phyloP scores from a whole-genome alignment of 2,329 filamentous ascomycete genomes.

The Penicillium digitatum region DNA sequence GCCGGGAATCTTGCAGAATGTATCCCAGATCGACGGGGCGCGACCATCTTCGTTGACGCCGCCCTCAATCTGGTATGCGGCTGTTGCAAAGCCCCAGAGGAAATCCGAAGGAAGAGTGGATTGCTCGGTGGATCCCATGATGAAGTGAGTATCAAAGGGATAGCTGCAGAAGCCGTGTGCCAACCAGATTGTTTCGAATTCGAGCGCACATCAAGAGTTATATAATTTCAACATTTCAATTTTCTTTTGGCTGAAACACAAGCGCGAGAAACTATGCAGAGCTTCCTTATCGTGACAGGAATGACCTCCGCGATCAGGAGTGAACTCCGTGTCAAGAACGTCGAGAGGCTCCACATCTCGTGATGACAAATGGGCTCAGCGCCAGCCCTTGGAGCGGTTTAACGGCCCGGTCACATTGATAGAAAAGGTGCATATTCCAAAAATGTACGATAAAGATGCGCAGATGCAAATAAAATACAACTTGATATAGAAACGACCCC shows the following conservation, averaged over 20 bases:
- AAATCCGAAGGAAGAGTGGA: constrained; percentile 62
- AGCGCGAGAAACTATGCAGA: constrained; percentile 3
- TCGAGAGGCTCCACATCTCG: constrained; percentile 13
- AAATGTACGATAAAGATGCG: not conserved
- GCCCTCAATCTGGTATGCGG: constrained; percentile 84
- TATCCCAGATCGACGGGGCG: constrained; percentile 82
- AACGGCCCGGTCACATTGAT: constrained; percentile 13
- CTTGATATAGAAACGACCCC: constrained; percentile 4
- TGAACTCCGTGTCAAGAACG: constrained; percentile 19
- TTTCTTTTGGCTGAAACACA: not conserved
- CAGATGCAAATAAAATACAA: constrained; percentile 1
- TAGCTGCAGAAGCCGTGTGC: not conserved
- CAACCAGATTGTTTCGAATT: not conserved
- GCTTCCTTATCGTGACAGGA: constrained; percentile 27
- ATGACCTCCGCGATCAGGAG: constrained; percentile 24
- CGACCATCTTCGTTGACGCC: constrained; percentile 70
- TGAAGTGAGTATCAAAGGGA: constrained; percentile 1
- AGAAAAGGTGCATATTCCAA: not conserved
- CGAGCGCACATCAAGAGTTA: constrained; percentile 8
- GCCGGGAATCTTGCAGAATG: constrained; percentile 74
- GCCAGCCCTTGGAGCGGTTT: not conserved
- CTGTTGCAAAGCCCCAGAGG: constrained; percentile 76
- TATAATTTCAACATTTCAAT: not conserved
- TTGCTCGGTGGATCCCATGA: constrained; percentile 27
- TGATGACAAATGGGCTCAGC: constrained; percentile 5